These are phyloP conservation scores for Euryodendron excelsum DNA, from an alignment of 148 eudicot genomes.

Conservation along the genomic window DNA sequence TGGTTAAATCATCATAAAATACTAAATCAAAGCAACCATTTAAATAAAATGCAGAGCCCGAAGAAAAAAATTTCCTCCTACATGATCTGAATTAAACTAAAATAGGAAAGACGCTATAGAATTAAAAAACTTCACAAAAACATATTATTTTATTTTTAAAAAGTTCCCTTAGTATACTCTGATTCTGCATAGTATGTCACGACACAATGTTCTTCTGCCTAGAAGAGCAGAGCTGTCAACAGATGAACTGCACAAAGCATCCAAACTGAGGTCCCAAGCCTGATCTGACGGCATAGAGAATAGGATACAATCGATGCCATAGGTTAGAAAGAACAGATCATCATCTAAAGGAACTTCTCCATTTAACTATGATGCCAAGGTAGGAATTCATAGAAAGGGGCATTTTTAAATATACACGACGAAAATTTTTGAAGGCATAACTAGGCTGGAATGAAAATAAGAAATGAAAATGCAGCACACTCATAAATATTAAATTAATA, in stretches of 20 bases:
- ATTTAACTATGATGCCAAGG: no score
- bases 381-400: no score
- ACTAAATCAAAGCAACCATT: not conserved
- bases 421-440: no score
- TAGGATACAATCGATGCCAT: not conserved
- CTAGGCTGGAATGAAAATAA: no score
- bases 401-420: no score
- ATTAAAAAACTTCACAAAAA: not conserved
- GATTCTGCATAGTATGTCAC: no score
- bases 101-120: not conserved
- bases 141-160: not conserved
- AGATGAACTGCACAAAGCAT: not conserved
- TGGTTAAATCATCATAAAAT: not conserved
- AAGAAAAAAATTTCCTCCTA: not conserved
- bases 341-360: no score
- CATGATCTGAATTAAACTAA: not conserved
- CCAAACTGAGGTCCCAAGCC: constrained; percentile 8
- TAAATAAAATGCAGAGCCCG: not conserved
- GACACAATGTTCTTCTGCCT: no score
- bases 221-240: not conserved
- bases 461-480: no score
- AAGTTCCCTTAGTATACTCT: not conserved
- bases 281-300: not conserved
- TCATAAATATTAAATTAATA: no score
- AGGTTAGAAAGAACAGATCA: no score